Evolutionary conservation across 257 asterid species (phyloP).

Genomic region (Penstemon eatonii): DNA sequence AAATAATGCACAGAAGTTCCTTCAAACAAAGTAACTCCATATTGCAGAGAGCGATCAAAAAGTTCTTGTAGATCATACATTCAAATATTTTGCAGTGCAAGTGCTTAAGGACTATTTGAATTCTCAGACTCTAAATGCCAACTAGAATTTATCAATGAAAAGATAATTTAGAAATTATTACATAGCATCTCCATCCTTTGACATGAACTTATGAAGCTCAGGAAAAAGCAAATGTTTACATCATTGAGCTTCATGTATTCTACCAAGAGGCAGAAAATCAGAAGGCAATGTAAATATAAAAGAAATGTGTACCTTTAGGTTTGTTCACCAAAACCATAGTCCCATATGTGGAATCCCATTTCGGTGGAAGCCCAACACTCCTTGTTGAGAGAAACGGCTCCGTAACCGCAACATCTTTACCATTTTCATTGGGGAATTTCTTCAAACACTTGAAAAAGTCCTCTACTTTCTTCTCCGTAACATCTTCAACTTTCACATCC

Average conservation of each 20-base stretch:
- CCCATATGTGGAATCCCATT: conserved; percentile 90
- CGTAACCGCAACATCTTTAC: conserved; percentile 29
- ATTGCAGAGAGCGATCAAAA: background rate
- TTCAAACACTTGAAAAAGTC: conserved; percentile 95
- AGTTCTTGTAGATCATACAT: background rate
- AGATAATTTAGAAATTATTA: background rate
- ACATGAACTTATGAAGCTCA: background rate
- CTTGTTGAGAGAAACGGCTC: conserved; percentile 80
- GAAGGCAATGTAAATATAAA: conserved; percentile 1
- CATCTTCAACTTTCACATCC: conserved; percentile 47
- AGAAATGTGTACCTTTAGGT: conserved; percentile 67
- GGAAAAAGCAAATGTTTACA: background rate
- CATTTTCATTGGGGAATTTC: conserved; percentile 66
- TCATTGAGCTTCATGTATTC: background rate
- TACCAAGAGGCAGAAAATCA: background rate
- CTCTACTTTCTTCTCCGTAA: conserved; percentile 87
- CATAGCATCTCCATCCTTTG: background rate
- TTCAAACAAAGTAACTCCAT: background rate
- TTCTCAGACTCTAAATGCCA: conserved; percentile 1
- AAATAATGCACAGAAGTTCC: background rate
- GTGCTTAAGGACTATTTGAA: background rate
- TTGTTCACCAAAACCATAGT: conserved; percentile 86
- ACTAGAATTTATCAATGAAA: background rate
- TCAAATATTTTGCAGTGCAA: conserved; percentile 8
- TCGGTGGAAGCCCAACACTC: conserved; percentile 83